phyloP scores from a whole-genome alignment of 1,139 yeast species.

The Ashbya aceris region DNA sequence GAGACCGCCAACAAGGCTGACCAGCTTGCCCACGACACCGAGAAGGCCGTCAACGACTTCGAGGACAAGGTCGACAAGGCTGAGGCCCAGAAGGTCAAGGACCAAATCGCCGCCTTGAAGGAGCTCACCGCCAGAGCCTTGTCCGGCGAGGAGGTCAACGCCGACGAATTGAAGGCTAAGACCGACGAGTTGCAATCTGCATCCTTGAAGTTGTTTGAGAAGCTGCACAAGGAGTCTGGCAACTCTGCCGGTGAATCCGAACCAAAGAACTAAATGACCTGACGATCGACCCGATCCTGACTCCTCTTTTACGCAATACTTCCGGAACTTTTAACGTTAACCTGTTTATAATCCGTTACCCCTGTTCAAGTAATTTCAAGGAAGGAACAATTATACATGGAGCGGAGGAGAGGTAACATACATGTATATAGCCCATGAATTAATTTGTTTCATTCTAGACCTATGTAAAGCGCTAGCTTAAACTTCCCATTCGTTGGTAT shows the following conservation, averaged over 20 bases:
- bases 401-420: neutral
- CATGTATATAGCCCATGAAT: conserved; percentile 4
- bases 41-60: conserved; percentile 86
- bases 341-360: neutral
- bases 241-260: conserved; percentile 15
- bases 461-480: neutral
- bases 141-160: conserved; percentile 74
- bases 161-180: conserved; percentile 82
- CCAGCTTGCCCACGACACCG: conserved; percentile 93
- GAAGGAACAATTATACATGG: neutral
- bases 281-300: too few species aligned
- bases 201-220: conserved; percentile 89
- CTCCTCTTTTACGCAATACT: neutral
- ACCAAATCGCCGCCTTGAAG: conserved; percentile 68
- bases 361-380: neutral
- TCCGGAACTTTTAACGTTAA: neutral
- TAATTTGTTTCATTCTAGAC: neutral
- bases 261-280: too few species aligned
- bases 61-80: conserved; percentile 87
- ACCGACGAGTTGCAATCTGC: conserved; percentile 89
- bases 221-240: conserved; percentile 73
- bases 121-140: conserved; percentile 91
- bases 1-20: conserved; percentile 97
- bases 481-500: neutral
- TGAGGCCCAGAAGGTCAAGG: conserved; percentile 64